phyloP scores from a whole-genome alignment of 1,139 yeast species.

The Debaryomyces sp. region DNA sequence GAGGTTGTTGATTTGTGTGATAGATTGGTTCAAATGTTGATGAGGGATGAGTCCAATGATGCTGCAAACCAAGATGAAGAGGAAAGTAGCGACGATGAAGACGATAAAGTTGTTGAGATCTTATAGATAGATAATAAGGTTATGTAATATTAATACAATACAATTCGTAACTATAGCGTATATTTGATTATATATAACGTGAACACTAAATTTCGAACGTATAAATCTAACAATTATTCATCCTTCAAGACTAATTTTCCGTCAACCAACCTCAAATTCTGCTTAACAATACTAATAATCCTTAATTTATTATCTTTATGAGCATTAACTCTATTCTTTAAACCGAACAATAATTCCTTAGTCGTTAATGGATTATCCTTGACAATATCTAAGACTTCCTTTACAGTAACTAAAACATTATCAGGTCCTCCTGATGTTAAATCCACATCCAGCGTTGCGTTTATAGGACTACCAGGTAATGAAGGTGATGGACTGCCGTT shows the following conservation, averaged over 20 bases:
- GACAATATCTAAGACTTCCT: conserved; percentile 72
- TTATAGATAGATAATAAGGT: conserved; percentile 24
- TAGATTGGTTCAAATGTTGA: conserved; percentile 78
- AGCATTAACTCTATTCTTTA: conserved; percentile 64
- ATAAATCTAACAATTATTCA: conserved; percentile 2
- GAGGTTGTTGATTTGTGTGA: conserved; percentile 70
- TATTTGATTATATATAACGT: background rate
- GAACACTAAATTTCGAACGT: background rate
- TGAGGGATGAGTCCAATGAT: conserved; percentile 80
- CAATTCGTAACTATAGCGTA: background rate
- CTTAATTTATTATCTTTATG: conserved; percentile 72
- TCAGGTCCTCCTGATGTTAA: conserved; percentile 45
- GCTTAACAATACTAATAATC: conserved; percentile 68
- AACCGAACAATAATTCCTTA: conserved; percentile 61
- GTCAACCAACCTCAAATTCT: conserved; percentile 66
- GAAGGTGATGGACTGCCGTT: conserved; percentile 19
- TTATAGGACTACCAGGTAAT: conserved; percentile 19
- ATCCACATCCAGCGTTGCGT: conserved; percentile 22
- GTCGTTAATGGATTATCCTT: conserved; percentile 63
- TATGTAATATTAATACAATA: background rate
- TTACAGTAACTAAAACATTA: conserved; percentile 58
- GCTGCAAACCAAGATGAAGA: conserved; percentile 31
- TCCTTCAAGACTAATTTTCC: conserved; percentile 66
- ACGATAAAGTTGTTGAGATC: conserved; percentile 56
- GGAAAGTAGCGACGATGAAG: conserved; percentile 34